These are phyloP conservation scores for Wickerhamomyces pijperi DNA, from an alignment of 805 yeast genomes.

Conservation along the genomic window DNA sequence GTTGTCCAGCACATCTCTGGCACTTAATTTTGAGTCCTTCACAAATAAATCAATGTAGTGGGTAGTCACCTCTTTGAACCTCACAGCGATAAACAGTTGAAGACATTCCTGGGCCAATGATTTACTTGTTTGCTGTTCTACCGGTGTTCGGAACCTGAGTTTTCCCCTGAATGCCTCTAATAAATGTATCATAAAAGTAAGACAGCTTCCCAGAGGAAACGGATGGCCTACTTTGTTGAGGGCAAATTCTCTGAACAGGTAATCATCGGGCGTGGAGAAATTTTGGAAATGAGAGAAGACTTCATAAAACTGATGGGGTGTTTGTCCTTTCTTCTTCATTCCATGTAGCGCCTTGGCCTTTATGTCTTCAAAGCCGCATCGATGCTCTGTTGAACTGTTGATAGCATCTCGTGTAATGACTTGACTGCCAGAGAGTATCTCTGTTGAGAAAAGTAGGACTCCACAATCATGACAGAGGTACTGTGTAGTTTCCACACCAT, in stretches of 20 bases:
- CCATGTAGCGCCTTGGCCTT: neutral
- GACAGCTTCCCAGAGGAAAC: neutral
- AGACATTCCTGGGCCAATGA: neutral
- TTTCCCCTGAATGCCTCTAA: too few species aligned
- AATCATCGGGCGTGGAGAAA: neutral
- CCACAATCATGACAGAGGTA: too few species aligned
- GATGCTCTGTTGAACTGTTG: neutral
- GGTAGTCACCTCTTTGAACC: neutral
- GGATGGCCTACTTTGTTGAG: neutral
- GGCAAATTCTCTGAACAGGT: neutral
- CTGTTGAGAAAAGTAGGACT: too few species aligned
- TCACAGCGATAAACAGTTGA: neutral
- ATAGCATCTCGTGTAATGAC: too few species aligned
- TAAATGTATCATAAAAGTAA: too few species aligned
- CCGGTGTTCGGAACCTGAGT: too few species aligned
- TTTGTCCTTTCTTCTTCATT: too few species aligned
- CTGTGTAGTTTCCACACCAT: too few species aligned
- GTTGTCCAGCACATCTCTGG: neutral
- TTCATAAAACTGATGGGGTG: neutral
- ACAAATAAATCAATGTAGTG: neutral
- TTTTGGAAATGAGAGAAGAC: neutral
- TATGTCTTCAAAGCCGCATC: neutral
- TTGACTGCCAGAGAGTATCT: too few species aligned
- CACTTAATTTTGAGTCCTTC: neutral
- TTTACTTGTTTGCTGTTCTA: too few species aligned